phyloP scores from a whole-genome alignment of 2,329 filamentous ascomycete genomes.

The Blumeriella jaapii region DNA sequence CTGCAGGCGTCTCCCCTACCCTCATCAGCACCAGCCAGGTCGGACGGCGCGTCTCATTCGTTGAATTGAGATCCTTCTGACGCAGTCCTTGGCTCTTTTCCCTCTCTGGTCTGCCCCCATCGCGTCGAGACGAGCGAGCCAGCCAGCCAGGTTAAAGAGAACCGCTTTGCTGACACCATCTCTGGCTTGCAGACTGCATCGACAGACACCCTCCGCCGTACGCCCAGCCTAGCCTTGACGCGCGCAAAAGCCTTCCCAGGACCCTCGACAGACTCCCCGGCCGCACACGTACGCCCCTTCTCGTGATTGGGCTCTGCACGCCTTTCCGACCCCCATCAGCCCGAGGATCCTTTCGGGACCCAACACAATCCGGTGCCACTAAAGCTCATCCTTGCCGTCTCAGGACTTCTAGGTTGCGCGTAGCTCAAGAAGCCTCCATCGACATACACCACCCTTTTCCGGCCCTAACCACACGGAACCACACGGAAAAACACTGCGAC shows the following conservation, averaged over 20 bases:
- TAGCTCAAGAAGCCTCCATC: constrained; percentile 5
- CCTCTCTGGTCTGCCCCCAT: too few species aligned
- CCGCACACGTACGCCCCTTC: background rate
- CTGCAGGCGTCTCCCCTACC: too few species aligned
- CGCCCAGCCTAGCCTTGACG: background rate
- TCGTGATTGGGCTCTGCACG: constrained; percentile 2
- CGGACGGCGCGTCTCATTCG: too few species aligned
- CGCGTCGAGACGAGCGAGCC: too few species aligned
- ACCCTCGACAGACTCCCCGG: background rate
- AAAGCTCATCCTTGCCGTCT: constrained; percentile 12
- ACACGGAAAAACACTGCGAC: constrained; percentile 5
- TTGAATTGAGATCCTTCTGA: too few species aligned
- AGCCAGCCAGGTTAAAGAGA: too few species aligned
- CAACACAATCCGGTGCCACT: constrained; percentile 10
- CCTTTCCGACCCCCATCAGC: background rate
- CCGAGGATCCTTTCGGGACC: constrained; percentile 3
- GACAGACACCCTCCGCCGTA: too few species aligned
- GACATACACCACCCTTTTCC: constrained; percentile 4
- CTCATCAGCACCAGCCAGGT: too few species aligned
- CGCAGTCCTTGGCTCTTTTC: too few species aligned
- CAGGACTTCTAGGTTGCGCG: constrained; percentile 9
- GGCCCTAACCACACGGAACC: constrained; percentile 7
- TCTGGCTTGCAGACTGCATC: background rate
- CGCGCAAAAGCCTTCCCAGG: background rate
- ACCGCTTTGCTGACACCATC: too few species aligned